Conservation (phyloP, 305 asterid species). For the Salvia sclarea region DNA sequence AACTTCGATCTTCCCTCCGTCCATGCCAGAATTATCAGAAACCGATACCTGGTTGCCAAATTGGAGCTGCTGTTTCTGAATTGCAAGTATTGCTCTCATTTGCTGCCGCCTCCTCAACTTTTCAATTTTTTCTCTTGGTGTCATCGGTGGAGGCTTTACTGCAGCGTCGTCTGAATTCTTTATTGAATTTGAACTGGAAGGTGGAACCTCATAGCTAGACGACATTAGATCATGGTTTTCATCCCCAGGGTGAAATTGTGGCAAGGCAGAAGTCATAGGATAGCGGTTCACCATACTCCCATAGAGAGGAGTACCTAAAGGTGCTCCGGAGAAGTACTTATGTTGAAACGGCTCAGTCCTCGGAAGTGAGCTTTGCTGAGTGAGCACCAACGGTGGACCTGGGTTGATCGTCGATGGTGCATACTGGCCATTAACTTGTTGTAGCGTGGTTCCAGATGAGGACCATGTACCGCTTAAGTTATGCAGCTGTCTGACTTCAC, state of each 20-base stretch:
- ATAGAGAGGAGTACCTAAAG: slow-evolving; percentile 48
- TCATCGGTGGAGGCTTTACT: slow-evolving; percentile 59
- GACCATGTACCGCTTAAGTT: slow-evolving; percentile 51
- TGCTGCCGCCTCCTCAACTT: slow-evolving; percentile 90
- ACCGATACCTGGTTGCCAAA: slow-evolving; percentile 60
- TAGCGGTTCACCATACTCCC: slow-evolving; percentile 53
- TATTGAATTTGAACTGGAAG: slow-evolving; percentile 42
- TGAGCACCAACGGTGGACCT: slow-evolving; percentile 45
- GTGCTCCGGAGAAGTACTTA: slow-evolving; percentile 44
- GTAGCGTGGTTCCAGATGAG: slow-evolving; percentile 44
- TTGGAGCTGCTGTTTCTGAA: slow-evolving; percentile 82
- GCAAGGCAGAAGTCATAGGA: slow-evolving; percentile 41
- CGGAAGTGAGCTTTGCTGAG: slow-evolving; percentile 55
- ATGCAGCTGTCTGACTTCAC: slow-evolving; percentile 43
- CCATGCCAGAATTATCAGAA: slow-evolving; percentile 48
- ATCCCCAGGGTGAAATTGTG: slow-evolving; percentile 50
- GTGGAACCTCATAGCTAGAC: slow-evolving; percentile 53
- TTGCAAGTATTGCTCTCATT: slow-evolving; percentile 87
- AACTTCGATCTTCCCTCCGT: slow-evolving; percentile 54
- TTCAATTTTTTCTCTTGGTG: slow-evolving; percentile 88
- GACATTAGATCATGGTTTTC: slow-evolving; percentile 34
- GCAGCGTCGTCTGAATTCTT: slow-evolving; percentile 43
- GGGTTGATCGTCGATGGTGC: slow-evolving; percentile 43
- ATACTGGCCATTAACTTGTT: slow-evolving; percentile 48
- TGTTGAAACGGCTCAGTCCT: slow-evolving; percentile 50